Percentiles rank a stretch among this genome's conserved stretches.
These are phyloP conservation scores for Rutstroemia sp. DNA, from an alignment of 2,329 filamentous ascomycete genomes.

Conservation along the genomic window DNA sequence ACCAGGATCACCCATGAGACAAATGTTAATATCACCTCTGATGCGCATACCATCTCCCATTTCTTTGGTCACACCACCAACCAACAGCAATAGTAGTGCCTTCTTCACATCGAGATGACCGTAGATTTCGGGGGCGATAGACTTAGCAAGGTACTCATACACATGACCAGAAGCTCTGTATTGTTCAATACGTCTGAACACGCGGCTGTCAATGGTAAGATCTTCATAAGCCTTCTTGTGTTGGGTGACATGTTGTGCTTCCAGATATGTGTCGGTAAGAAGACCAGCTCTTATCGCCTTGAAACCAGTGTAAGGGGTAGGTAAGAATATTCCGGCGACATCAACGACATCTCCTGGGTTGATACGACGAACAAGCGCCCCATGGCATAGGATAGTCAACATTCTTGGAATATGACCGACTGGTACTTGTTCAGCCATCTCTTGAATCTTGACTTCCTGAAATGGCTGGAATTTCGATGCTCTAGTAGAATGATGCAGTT, in stretches of 20 bases:
- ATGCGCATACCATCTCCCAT: conserved; percentile 99
- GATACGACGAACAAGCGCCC: conserved; percentile 75
- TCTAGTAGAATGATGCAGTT: conserved; percentile 88
- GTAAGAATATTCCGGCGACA: conserved; percentile 89
- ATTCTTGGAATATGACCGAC: conserved; percentile 95
- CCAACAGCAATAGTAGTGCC: conserved; percentile 86
- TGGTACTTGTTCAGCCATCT: conserved; percentile 98
- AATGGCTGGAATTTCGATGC: conserved; percentile 96
- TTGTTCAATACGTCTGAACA: conserved; percentile 77
- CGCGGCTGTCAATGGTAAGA: conserved; percentile 72
- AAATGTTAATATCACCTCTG: conserved; percentile 97
- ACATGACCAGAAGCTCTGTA: conserved; percentile 81
- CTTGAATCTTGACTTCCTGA: conserved; percentile 97
- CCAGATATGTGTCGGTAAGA: conserved; percentile 94
- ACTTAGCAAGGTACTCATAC: conserved; percentile 91
- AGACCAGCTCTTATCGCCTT: conserved; percentile 92
- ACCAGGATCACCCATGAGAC: conserved; percentile 98
- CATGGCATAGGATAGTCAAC: conserved; percentile 83
- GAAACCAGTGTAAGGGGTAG: conserved; percentile 98
- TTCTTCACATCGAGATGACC: conserved; percentile 98
- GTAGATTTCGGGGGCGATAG: conserved; percentile 95
- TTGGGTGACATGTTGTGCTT: conserved; percentile 87
- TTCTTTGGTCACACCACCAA: conserved; percentile 92
- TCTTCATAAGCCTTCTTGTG: conserved; percentile 98
- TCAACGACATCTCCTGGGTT: conserved; percentile 94